Conservation (phyloP, 2,329 filamentous ascomycete species). For the Pseudopyricularia javanii region DNA sequence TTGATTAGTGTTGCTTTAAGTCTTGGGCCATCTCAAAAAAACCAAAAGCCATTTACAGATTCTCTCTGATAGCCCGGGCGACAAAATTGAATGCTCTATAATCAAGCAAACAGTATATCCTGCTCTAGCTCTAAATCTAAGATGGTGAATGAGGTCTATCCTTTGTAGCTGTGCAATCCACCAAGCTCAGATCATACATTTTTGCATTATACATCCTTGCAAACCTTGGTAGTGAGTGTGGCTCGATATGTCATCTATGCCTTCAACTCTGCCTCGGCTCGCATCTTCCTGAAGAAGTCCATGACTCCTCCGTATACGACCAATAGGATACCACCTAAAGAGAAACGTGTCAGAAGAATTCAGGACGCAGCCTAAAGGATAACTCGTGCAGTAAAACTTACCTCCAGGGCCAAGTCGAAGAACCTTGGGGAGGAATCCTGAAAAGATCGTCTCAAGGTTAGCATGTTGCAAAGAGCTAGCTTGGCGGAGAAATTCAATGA, state of each 20-base stretch:
- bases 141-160: no score
- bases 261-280: slow-evolving; percentile 10
- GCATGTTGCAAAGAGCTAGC: not conserved
- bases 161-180: no score
- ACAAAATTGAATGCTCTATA: no score
- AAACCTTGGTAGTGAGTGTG: not conserved
- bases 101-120: no score
- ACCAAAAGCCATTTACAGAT: not conserved
- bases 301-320: slow-evolving; percentile 81
- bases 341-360: slow-evolving; percentile 11
- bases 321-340: slow-evolving; percentile 55
- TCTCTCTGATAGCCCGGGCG: not conserved
- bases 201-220: no score
- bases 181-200: no score
- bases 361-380: not conserved
- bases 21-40: not conserved
- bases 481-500: not conserved
- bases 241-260: not conserved
- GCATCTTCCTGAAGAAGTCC: slow-evolving; percentile 76
- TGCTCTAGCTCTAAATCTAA: no score
- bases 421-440: slow-evolving; percentile 83
- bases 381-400: slow-evolving; percentile 23
- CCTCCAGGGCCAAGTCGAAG: slow-evolving; percentile 57
- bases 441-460: not conserved
- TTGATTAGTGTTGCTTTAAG: slow-evolving; percentile 28